These are phyloP conservation scores for Aspergillus pseudoterreus DNA, from an alignment of 2,329 filamentous ascomycete genomes.

Conservation along the genomic window DNA sequence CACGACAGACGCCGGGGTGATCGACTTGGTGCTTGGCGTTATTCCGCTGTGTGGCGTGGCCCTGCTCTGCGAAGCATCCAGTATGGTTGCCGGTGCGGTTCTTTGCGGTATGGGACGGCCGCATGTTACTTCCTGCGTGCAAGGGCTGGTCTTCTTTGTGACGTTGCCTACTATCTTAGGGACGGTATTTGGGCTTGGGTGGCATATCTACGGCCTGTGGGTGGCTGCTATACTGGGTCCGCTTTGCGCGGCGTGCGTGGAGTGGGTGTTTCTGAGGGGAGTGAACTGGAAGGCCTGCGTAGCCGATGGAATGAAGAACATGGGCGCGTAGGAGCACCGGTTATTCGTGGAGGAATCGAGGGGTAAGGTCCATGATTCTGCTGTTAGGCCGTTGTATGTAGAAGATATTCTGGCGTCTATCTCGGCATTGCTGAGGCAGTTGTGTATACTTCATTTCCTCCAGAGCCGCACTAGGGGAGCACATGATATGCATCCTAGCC, in stretches of 20 bases:
- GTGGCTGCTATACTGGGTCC: not conserved
- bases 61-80: not conserved
- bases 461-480: not conserved
- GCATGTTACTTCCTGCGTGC: not conserved
- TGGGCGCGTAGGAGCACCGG: not conserved
- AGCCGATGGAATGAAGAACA: not conserved
- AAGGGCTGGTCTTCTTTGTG: not conserved
- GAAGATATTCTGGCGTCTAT: not conserved
- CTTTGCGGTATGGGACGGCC: not conserved
- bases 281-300: not conserved
- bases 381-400: not conserved
- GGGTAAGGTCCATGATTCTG: not conserved
- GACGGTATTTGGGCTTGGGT: not conserved
- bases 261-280: not conserved
- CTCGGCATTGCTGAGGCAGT: too few species aligned
- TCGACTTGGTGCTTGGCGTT: not conserved
- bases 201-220: not conserved
- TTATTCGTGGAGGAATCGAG: too few species aligned
- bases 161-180: not conserved
- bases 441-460: not conserved
- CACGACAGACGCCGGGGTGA: not conserved
- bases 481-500: not conserved
- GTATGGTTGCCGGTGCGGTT: not conserved
- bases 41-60: not conserved
- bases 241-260: not conserved